These are phyloP conservation scores for Haplosporangium sp. DNA, from an alignment of 371 early-diverging fungal genomes.

Conservation along the genomic window DNA sequence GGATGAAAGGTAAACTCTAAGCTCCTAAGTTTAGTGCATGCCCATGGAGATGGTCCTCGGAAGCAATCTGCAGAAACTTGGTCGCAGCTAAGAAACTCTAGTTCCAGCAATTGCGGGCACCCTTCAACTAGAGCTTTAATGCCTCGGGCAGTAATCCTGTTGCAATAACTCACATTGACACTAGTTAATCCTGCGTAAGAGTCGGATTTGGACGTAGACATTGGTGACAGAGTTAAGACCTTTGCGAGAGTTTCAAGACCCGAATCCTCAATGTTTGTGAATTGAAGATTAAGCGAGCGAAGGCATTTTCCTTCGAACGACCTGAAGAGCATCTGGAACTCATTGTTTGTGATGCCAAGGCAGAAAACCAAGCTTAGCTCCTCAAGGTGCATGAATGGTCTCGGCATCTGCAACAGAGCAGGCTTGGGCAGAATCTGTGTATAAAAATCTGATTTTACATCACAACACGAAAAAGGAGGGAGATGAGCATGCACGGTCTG, in stretches of 20 bases:
- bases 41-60: slow-evolving; percentile 20
- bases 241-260: slow-evolving; percentile 33
- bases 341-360: slow-evolving; percentile 42
- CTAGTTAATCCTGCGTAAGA: slow-evolving; percentile 11
- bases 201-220: not conserved
- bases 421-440: not conserved
- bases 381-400: slow-evolving; percentile 32
- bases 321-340: slow-evolving; percentile 36
- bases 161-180: slow-evolving; percentile 38
- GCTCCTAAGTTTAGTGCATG: slow-evolving; percentile 24
- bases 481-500: not conserved
- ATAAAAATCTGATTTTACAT: not conserved
- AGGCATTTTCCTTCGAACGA: slow-evolving; percentile 24
- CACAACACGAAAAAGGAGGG: not conserved
- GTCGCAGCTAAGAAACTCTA: slow-evolving; percentile 47
- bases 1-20: slow-evolving; percentile 52
- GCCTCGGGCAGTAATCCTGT: slow-evolving; percentile 42
- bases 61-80: slow-evolving; percentile 46
- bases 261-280: slow-evolving; percentile 52
- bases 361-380: slow-evolving; percentile 51
- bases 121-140: slow-evolving; percentile 27
- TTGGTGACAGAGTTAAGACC: not conserved
- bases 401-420: slow-evolving; percentile 13
- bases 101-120: slow-evolving; percentile 29
- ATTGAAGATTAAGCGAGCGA: slow-evolving; percentile 40